Conservation (phyloP, 768 basidiomycete genomes). For the Naganishia vishniacii region DNA sequence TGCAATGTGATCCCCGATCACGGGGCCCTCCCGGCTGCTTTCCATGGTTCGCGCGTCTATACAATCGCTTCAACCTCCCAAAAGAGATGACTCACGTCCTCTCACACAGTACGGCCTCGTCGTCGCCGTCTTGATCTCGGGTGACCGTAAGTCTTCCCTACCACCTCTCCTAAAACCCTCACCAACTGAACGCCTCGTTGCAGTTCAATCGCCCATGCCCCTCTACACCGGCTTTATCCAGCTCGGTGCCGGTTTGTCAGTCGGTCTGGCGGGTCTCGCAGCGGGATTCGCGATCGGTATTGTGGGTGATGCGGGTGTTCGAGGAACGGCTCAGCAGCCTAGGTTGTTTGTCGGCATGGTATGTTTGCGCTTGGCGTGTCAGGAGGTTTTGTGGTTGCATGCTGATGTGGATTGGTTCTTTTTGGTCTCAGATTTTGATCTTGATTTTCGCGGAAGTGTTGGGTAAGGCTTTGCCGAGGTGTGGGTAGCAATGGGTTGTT, state of each 20-base stretch:
- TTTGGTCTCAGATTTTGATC: slow-evolving; percentile 93
- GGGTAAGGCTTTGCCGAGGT: slow-evolving; percentile 50
- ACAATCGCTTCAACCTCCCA: too few relatives aligned
- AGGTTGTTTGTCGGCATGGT: slow-evolving; percentile 87
- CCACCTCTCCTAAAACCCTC: not conserved
- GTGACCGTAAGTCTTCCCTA: slow-evolving; percentile 63
- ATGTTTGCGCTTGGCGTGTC: slow-evolving; percentile 21
- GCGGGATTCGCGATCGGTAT: slow-evolving; percentile 65
- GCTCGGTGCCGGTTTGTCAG: slow-evolving; percentile 75
- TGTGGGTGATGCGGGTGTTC: slow-evolving; percentile 96
- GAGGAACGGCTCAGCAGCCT: slow-evolving; percentile 95
- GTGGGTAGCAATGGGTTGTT: not conserved
- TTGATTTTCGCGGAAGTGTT: slow-evolving; percentile 75
- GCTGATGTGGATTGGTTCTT: not conserved
- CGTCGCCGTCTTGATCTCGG: slow-evolving; percentile 93
- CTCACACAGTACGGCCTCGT: slow-evolving; percentile 80
- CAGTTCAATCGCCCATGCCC: slow-evolving; percentile 72
- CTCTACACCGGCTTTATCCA: slow-evolving; percentile 69
- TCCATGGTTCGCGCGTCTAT: too few relatives aligned
- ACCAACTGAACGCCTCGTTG: not conserved
- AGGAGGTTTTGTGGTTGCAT: not conserved
- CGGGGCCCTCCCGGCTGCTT: too few relatives aligned
- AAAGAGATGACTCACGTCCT: not conserved
- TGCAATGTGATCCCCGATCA: too few relatives aligned
- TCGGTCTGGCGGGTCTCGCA: slow-evolving; percentile 71